These are phyloP conservation scores for Aspergillus cejpii DNA, from an alignment of 2,329 filamentous ascomycete species.

Conservation along the genomic window DNA sequence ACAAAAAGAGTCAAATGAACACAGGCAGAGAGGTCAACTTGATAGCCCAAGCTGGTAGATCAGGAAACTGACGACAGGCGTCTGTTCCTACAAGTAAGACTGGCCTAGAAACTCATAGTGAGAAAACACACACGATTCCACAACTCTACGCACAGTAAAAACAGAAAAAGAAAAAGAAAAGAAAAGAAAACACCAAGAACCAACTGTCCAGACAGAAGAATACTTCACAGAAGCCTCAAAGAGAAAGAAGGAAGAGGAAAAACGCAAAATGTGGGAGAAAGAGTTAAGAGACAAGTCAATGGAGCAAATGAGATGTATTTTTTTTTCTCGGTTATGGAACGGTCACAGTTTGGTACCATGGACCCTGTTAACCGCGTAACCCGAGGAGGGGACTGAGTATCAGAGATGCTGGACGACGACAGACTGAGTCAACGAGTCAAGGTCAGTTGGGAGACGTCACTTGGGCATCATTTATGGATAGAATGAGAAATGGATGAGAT, in stretches of 20 bases:
- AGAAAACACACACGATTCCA: constrained; percentile 4
- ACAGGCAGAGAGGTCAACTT: neutral
- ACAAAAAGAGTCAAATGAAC: neutral
- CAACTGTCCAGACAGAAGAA: neutral
- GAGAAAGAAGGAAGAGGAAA: neutral
- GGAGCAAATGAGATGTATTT: constrained; percentile 5
- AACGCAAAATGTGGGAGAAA: constrained; percentile 3
- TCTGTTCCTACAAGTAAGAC: constrained; percentile 8
- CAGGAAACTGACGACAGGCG: constrained; percentile 8
- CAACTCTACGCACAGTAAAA: constrained; percentile 4
- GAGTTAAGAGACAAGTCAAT: too few relatives aligned
- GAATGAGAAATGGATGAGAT: neutral
- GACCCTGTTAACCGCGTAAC: constrained; percentile 17
- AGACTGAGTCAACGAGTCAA: neutral
- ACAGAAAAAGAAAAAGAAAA: constrained; percentile 1
- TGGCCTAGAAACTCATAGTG: constrained; percentile 15
- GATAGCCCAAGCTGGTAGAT: neutral
- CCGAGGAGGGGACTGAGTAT: constrained; percentile 1
- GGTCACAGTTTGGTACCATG: constrained; percentile 20
- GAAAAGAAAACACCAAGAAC: constrained; percentile 7
- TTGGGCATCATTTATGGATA: constrained; percentile 10
- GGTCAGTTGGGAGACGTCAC: constrained; percentile 10
- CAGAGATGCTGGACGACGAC: neutral
- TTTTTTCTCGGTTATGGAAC: constrained; percentile 13
- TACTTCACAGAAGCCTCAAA: neutral